Percentiles rank a stretch among this genome's conserved stretches.
These are phyloP conservation scores for Kluyveromyces lactis DNA, from an alignment of 805 yeast genomes.

Conservation along the genomic window DNA sequence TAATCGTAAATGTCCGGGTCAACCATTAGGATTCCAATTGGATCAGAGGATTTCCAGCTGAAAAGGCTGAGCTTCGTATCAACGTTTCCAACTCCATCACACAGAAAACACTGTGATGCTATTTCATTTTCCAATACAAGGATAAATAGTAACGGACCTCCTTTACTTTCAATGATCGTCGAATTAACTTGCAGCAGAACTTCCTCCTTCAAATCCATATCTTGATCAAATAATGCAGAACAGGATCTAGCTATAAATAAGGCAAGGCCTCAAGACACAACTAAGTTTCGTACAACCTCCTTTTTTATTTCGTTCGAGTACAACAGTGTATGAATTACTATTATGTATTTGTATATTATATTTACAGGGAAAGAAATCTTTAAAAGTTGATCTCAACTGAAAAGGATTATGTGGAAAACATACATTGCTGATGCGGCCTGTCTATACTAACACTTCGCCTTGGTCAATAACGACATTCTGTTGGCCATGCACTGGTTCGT, in stretches of 20 bases:
- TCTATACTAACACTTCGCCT: conserved; percentile 37
- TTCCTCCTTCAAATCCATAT: conserved; percentile 2
- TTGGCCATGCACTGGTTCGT: conserved; percentile 61
- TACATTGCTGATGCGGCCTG: no score
- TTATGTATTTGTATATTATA: conserved; percentile 5
- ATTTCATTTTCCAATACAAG: background rate
- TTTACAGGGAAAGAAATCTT: conserved; percentile 6
- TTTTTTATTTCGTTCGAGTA: background rate
- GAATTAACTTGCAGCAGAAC: conserved; percentile 1
- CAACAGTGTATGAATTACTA: background rate
- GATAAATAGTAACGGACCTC: conserved; percentile 2
- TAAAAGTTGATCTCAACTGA: background rate
- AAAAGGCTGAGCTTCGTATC: background rate
- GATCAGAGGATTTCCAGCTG: background rate
- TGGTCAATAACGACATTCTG: conserved; percentile 43
- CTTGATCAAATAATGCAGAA: no score
- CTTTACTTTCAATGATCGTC: background rate
- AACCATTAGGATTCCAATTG: background rate
- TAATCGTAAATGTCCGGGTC: conserved; percentile 4
- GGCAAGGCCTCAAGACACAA: no score
- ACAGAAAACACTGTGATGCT: background rate
- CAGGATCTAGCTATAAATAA: no score
- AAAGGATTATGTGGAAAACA: no score
- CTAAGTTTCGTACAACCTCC: no score
- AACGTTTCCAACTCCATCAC: background rate